Percentiles rank a stretch among this genome's conserved stretches.
Conservation (phyloP, 805 yeast species). For the Lachancea sp. region DNA sequence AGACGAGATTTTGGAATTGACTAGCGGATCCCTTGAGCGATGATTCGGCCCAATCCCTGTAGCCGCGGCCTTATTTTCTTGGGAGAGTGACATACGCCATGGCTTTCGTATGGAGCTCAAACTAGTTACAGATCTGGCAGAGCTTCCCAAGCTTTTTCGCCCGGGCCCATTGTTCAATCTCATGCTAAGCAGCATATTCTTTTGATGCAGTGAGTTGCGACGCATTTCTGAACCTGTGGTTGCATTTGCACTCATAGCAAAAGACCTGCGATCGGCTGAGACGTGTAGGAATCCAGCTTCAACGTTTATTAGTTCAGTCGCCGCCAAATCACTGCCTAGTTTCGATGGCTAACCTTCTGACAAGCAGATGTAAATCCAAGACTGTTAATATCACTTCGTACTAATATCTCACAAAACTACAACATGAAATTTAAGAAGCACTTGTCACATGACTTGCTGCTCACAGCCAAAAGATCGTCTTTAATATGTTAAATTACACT, state of each 20-base stretch:
- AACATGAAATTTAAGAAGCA: too few species aligned
- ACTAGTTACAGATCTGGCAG: not conserved
- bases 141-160: slow-evolving; percentile 6
- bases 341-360: too few species aligned
- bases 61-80: not conserved
- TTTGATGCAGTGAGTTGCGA: slow-evolving; percentile 21
- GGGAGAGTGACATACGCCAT: slow-evolving; percentile 8
- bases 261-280: not conserved
- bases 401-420: too few species aligned
- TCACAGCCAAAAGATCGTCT: too few species aligned
- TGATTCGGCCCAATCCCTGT: not conserved
- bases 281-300: not conserved
- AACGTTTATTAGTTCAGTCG: not conserved
- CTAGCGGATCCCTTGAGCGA: not conserved
- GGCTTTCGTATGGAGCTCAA: not conserved
- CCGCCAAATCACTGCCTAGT: too few species aligned
- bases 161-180: slow-evolving; percentile 17
- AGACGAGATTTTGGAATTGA: not conserved
- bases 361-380: too few species aligned
- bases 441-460: too few species aligned
- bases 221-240: slow-evolving; percentile 14
- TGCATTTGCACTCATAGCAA: slow-evolving; percentile 1
- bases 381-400: too few species aligned
- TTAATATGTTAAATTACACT: too few species aligned
- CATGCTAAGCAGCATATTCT: slow-evolving; percentile 22